Conservation (phyloP, 2,329 filamentous ascomycete genomes). For the Penicillium sp. region DNA sequence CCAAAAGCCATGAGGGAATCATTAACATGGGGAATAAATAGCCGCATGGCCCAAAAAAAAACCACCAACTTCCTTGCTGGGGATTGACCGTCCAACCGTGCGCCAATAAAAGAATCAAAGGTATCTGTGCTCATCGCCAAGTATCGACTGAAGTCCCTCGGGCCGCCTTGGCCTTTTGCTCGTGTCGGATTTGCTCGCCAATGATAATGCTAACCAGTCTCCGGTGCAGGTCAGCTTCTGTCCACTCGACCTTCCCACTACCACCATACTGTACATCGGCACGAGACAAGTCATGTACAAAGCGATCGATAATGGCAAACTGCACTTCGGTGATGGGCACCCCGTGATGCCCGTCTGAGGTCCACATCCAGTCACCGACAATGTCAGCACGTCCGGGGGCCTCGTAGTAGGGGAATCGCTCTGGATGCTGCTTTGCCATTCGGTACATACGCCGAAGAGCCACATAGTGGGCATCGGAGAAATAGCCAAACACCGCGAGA, state of each 20-base stretch:
- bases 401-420: slow-evolving; percentile 39
- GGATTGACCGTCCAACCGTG: slow-evolving; percentile 9
- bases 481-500: slow-evolving; percentile 40
- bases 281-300: slow-evolving; percentile 37
- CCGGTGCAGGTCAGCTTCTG: slow-evolving; percentile 44
- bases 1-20: slow-evolving; percentile 21
- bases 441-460: slow-evolving; percentile 41
- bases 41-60: slow-evolving; percentile 15
- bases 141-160: slow-evolving; percentile 27
- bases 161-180: slow-evolving; percentile 33
- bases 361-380: slow-evolving; percentile 45
- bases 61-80: slow-evolving; percentile 16
- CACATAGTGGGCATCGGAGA: slow-evolving; percentile 43
- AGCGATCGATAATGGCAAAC: slow-evolving; percentile 43
- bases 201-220: slow-evolving; percentile 48
- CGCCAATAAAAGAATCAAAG: slow-evolving; percentile 12
- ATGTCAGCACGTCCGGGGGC: slow-evolving; percentile 37
- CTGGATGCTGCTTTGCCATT: slow-evolving; percentile 37
- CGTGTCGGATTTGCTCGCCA: slow-evolving; percentile 46
- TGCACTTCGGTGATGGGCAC: slow-evolving; percentile 43
- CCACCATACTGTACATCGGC: slow-evolving; percentile 38
- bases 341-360: slow-evolving; percentile 41
- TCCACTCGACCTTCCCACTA: slow-evolving; percentile 42
- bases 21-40: slow-evolving; percentile 12
- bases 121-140: slow-evolving; percentile 23